A percentile compares a stretch with the other conserved stretches of the same genome.
Conservation (phyloP, 345 rosid genomes). For the Populus ilicifolia region DNA sequence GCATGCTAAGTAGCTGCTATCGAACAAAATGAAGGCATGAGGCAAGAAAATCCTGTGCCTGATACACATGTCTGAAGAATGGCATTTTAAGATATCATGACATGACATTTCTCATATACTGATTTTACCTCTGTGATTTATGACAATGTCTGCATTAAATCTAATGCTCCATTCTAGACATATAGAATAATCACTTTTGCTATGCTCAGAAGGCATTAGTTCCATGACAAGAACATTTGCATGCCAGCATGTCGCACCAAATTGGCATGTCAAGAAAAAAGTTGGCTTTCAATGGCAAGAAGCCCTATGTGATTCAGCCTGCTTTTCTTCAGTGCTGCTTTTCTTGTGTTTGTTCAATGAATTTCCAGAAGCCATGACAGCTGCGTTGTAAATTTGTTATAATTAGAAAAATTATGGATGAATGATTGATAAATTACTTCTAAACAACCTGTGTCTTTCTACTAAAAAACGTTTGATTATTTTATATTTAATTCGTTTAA, state of each 20-base stretch:
- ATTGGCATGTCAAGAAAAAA: background rate
- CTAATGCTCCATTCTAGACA: background rate
- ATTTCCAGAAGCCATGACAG: background rate
- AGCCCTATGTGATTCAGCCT: background rate
- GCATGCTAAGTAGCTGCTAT: background rate
- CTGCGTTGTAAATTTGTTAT: too few species aligned
- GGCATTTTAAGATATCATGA: background rate
- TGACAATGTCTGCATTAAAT: background rate
- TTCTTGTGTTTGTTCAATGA: background rate
- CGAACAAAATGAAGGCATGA: background rate
- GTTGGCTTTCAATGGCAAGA: background rate
- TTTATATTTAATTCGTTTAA: too few species aligned
- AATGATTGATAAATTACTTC: too few species aligned
- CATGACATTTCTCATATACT: background rate
- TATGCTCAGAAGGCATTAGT: background rate
- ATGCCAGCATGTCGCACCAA: background rate
- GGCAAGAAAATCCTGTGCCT: background rate
- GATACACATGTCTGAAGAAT: conserved; percentile 1
- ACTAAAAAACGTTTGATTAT: too few species aligned
- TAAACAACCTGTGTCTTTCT: too few species aligned
- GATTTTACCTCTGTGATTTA: too few species aligned
- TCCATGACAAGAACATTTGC: background rate
- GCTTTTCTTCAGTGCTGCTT: background rate
- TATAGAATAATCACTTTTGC: background rate
- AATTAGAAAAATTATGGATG: too few species aligned